Base-by-base conservation (phyloP, 2,329 filamentous ascomycete species). In the Scortechinia acanthostroma region DNA sequence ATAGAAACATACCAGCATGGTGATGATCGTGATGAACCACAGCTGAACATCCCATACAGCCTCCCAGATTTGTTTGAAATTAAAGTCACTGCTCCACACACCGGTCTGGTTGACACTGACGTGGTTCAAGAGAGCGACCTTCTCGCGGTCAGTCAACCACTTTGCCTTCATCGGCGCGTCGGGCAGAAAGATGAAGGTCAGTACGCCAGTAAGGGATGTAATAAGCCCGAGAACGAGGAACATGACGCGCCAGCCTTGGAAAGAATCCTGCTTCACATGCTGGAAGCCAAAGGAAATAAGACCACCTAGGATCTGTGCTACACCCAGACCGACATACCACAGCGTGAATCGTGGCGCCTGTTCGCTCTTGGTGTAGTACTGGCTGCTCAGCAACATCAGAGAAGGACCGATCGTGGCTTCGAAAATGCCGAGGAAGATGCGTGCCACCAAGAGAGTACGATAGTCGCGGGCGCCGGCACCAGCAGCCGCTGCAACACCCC, bases 371-470 rank as follows among this genome's bases (percentile, higher is more conserved):
- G 68, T 72, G 52, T 79, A 82, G 68, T 74, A 82, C 54, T 76
- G 70, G 46, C 73, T 76, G 50, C 71, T 78, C 51, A 83, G 74
- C 44, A 83, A 65, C 63, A 81, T 76, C 46, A 82, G 58, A 1
- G 72, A 77, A 1, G 79, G 80, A 2, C 71, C 73, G 45, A 82
- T 74, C 2, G 74, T 75, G 2, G 78, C 74, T 55, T 76, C 79
- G 47, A 82, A 81, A 43, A 78, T 69, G 22, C 79, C 79, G 1
- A 83, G 62, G 50, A 81, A 76, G 50, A 80, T 63, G 13, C 78
- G 70, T 1, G 74, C 70, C 16, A 69, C 70, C 3, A 82, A 65
- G 4, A 83, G 58, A 0, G 69, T 70, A 19, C 57, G 62, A 53
- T 78, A 82, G 55, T 71, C 69, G 43, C 68, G 65, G 14, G 73